phyloP scores from a whole-genome alignment of 352 stramenopile species.

The Aphanomyces stellatus region DNA sequence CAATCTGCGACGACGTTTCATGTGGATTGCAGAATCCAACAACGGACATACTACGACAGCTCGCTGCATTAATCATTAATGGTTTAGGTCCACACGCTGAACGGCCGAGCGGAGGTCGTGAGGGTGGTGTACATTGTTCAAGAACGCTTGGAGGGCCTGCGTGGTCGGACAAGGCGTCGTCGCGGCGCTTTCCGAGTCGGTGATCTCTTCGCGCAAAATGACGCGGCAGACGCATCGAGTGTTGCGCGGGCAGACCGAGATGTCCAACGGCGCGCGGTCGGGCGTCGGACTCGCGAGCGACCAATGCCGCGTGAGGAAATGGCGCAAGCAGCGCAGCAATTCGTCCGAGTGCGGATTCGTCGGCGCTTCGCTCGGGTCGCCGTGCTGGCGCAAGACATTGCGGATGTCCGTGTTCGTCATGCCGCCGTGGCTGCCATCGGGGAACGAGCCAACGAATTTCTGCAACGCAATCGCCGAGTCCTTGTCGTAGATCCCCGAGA shows the following conservation, averaged over 20 bases:
- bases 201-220: conserved; percentile 7
- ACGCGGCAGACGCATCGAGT: conserved; percentile 15
- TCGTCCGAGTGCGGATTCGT: neutral
- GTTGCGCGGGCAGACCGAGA: neutral
- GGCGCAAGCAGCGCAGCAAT: conserved; percentile 3
- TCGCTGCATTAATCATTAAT: neutral
- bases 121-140: conserved; percentile 19
- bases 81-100: neutral
- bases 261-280: neutral
- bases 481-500: conserved; percentile 13
- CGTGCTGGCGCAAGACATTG: conserved; percentile 15
- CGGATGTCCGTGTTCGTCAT: conserved; percentile 20
- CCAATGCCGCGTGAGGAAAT: conserved; percentile 3
- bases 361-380: conserved; percentile 3
- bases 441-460: conserved; percentile 17
- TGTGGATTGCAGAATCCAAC: too few relatives aligned
- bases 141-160: conserved; percentile 9
- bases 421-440: conserved; percentile 16
- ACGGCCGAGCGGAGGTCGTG: conserved; percentile 14
- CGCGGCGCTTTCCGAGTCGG: neutral
- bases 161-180: neutral
- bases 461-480: conserved; percentile 6
- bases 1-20: too few relatives aligned
- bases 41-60: neutral
- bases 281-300: neutral